Evolutionary conservation across 192 early-diverging fungal genomes (phyloP).

Genomic region (Linnemannia exigua): DNA sequence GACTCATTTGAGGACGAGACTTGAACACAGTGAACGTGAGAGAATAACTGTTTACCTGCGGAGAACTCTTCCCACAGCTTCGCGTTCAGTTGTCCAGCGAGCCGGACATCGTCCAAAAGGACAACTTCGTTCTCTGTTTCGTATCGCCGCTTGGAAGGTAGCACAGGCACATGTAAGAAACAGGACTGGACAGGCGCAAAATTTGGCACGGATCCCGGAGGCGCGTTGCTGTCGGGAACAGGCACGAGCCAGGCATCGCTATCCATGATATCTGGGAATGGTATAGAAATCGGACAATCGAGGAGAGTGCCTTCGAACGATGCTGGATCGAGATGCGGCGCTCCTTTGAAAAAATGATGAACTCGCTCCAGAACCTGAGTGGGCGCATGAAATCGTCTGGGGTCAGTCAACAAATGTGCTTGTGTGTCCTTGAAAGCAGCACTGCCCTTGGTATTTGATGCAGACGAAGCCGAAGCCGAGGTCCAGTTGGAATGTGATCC

Average conservation of each 20-base stretch:
- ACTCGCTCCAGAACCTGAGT: conserved; percentile 26
- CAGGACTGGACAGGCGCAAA: conserved; percentile 40
- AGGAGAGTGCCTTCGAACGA: conserved; percentile 35
- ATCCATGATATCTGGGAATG: conserved; percentile 54
- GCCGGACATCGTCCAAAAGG: conserved; percentile 36
- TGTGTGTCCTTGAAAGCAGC: conserved; percentile 16
- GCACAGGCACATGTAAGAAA: conserved; percentile 48
- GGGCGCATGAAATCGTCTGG: conserved; percentile 44
- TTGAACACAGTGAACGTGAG: neutral
- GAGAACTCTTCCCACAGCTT: conserved; percentile 55
- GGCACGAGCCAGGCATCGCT: conserved; percentile 36
- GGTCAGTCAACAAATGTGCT: conserved; percentile 24
- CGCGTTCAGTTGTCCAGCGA: conserved; percentile 38
- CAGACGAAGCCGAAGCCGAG: neutral
- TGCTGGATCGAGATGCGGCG: conserved; percentile 42
- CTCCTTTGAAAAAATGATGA: conserved; percentile 31
- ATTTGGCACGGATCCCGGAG: neutral
- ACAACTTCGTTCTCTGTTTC: conserved; percentile 51
- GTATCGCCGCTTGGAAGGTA: conserved; percentile 42
- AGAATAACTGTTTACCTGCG: conserved; percentile 10
- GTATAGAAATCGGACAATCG: conserved; percentile 26
- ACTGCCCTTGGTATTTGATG: neutral
- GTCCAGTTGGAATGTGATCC: neutral
- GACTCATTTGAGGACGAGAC: neutral
- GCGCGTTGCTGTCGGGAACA: neutral